Evolutionary conservation across 768 basidiomycete species (phyloP).

Genomic region (Coprinopsis strossmayeri): DNA sequence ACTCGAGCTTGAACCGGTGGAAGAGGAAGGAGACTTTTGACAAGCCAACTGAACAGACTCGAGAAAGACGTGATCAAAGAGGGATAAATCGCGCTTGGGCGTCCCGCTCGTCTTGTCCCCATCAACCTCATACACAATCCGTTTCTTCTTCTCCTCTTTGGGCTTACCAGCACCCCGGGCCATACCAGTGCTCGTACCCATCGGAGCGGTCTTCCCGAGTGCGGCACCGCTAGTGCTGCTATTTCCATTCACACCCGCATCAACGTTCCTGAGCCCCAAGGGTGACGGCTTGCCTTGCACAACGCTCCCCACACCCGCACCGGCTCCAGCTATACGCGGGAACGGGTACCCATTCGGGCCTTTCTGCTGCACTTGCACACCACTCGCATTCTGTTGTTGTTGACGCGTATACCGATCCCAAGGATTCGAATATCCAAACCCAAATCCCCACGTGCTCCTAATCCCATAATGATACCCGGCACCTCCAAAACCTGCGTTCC

Average conservation of each 20-base stretch:
- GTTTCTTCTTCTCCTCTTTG: constrained; percentile 4
- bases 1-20: neutral
- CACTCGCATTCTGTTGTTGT: neutral
- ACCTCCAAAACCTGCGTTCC: neutral
- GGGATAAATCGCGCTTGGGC: constrained; percentile 6
- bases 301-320: neutral
- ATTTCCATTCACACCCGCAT: too few relatives aligned
- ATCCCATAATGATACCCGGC: constrained; percentile 3
- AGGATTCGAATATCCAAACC: constrained; percentile 8
- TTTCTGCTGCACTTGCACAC: neutral
- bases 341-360: constrained; percentile 18
- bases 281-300: too few relatives aligned
- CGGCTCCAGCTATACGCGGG: constrained; percentile 10
- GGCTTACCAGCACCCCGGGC: too few relatives aligned
- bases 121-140: constrained; percentile 7
- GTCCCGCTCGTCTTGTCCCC: neutral
- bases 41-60: neutral
- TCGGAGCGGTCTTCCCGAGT: too few relatives aligned
- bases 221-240: too few relatives aligned
- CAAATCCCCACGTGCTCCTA: neutral
- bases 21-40: neutral
- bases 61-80: constrained; percentile 10
- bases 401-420: constrained; percentile 9
- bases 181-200: too few relatives aligned
- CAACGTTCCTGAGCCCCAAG: too few relatives aligned